phyloP scores from a whole-genome alignment of 2,329 filamentous ascomycete species.

The Penicillium carneum region DNA sequence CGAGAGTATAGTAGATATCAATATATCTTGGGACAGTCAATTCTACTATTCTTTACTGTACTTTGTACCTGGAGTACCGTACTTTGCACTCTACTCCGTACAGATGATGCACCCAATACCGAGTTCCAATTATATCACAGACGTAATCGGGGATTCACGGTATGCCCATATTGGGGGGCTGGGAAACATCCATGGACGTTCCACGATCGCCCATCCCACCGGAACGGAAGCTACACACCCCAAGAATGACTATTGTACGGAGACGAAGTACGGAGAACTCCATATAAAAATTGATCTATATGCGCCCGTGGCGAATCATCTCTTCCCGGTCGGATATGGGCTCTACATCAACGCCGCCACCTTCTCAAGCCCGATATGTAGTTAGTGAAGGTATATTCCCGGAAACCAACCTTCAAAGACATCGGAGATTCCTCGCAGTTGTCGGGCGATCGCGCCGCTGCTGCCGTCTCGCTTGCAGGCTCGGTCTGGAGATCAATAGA shows the following conservation, averaged over 20 bases:
- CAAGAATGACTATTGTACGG: not conserved
- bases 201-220: not conserved
- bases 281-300: not conserved
- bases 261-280: too few relatives aligned
- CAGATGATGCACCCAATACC: too few relatives aligned
- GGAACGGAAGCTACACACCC: not conserved
- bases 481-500: slow-evolving; percentile 23
- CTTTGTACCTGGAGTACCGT: too few relatives aligned
- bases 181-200: not conserved
- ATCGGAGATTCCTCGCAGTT: slow-evolving; percentile 16
- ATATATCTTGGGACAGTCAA: too few relatives aligned
- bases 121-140: not conserved
- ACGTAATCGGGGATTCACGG: slow-evolving; percentile 7
- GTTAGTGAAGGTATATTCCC: too few relatives aligned
- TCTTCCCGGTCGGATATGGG: slow-evolving; percentile 11
- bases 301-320: not conserved
- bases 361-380: too few relatives aligned
- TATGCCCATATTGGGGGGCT: not conserved
- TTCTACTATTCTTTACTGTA: too few relatives aligned
- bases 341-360: not conserved
- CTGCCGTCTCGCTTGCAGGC: slow-evolving; percentile 22
- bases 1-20: not conserved
- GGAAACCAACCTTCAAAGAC: too few relatives aligned
- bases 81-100: not conserved
- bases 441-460: slow-evolving; percentile 33